Evolutionary conservation across 345 rosid species (phyloP).

Genomic region (Balakata baccata): DNA sequence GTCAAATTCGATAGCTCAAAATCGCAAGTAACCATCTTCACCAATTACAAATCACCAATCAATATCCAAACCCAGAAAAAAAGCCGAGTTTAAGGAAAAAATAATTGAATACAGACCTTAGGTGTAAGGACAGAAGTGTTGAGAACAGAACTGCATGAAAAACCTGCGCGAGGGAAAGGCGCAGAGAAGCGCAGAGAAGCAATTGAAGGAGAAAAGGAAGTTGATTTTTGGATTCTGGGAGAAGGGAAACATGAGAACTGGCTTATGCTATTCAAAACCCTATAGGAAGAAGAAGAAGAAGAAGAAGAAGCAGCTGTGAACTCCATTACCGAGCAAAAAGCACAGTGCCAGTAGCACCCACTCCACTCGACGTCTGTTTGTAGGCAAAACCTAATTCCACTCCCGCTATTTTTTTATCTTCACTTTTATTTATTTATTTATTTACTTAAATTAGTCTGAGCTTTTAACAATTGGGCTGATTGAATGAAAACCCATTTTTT

Average conservation of each 20-base stretch:
- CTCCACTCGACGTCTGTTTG: too few species aligned
- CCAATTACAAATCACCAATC: conserved; percentile 29
- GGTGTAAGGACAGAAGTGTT: conserved; percentile 14
- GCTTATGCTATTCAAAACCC: conserved; percentile 17
- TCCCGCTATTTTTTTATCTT: too few species aligned
- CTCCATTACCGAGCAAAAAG: conserved; percentile 18
- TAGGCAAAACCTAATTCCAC: too few species aligned
- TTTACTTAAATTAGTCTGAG: too few species aligned
- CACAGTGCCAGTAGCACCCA: too few species aligned
- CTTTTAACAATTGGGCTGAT: too few species aligned
- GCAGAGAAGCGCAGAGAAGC: conserved; percentile 24
- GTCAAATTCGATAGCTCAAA: conserved; percentile 73
- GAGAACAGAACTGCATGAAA: conserved; percentile 23
- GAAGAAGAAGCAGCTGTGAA: conserved; percentile 14
- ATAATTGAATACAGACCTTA: conserved; percentile 13
- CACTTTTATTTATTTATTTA: too few species aligned
- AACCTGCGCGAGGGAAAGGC: conserved; percentile 18
- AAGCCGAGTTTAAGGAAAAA: neutral
- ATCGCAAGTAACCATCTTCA: conserved; percentile 41
- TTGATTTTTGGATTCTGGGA: neutral
- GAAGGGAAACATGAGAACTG: conserved; percentile 11
- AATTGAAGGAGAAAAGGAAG: conserved; percentile 8
- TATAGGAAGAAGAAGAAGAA: conserved; percentile 17
- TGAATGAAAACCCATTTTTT: too few species aligned
- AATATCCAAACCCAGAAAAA: neutral